Evolutionary conservation across 1,284 basidiomycete species (phyloP).

Genomic region (Moesziomyces globuligerus): DNA sequence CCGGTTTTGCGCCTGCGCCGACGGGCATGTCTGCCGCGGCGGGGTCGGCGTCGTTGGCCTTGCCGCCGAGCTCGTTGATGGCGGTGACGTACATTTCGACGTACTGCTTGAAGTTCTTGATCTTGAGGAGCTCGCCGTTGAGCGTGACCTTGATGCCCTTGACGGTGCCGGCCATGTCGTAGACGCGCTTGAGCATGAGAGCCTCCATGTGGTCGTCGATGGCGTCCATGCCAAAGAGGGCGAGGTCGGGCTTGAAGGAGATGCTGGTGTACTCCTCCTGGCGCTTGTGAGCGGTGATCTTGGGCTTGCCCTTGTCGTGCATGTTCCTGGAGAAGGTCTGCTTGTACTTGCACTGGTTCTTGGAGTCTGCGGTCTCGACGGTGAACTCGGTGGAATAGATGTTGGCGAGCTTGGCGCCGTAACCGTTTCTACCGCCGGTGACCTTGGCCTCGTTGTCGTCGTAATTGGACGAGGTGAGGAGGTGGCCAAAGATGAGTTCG

Average conservation of each 20-base stretch:
- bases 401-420: slow-evolving; percentile 94
- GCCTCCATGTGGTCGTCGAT: slow-evolving; percentile 93
- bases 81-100: slow-evolving; percentile 83
- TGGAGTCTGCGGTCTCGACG: slow-evolving; percentile 95
- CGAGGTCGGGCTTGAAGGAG: slow-evolving; percentile 91
- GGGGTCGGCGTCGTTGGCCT: slow-evolving; percentile 35
- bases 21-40: slow-evolving; percentile 69
- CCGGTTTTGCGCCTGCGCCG: slow-evolving; percentile 78
- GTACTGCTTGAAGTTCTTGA: slow-evolving; percentile 97
- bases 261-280: slow-evolving; percentile 88
- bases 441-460: slow-evolving; percentile 99
- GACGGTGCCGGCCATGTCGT: slow-evolving; percentile 95
- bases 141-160: slow-evolving; percentile 92
- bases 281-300: slow-evolving; percentile 79
- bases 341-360: slow-evolving; percentile 87
- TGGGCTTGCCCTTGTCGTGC: slow-evolving; percentile 82
- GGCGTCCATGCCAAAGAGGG: slow-evolving; percentile 87
- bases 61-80: slow-evolving; percentile 67
- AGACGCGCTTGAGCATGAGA: slow-evolving; percentile 92
- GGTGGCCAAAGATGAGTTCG: slow-evolving; percentile 95
- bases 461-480: slow-evolving; percentile 96
- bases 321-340: slow-evolving; percentile 96
- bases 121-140: slow-evolving; percentile 89
- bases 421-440: slow-evolving; percentile 97
- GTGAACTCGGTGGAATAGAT: slow-evolving; percentile 97